Evolutionary conservation across 768 basidiomycete species (phyloP).

Genomic region (Lactifluus rugatus): DNA sequence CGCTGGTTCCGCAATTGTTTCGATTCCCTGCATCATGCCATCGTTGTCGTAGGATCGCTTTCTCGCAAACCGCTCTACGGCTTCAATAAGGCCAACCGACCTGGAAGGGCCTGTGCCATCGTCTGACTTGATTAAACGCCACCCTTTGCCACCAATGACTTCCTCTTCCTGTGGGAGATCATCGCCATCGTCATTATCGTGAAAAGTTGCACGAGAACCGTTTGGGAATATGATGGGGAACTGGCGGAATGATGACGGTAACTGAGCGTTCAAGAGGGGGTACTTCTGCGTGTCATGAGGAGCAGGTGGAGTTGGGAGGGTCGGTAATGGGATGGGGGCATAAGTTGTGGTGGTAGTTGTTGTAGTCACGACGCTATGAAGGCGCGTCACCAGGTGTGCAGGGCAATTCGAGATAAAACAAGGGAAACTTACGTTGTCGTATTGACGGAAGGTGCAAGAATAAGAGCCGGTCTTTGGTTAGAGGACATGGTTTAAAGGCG

Average conservation of each 20-base stretch:
- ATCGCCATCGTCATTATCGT: constrained; percentile 48
- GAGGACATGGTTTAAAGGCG: constrained; percentile 43
- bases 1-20: constrained; percentile 41
- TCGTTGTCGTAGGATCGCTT: constrained; percentile 47
- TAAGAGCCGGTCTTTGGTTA: constrained; percentile 54
- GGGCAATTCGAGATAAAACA: neutral
- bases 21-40: constrained; percentile 67
- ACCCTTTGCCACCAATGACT: constrained; percentile 53
- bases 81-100: constrained; percentile 62
- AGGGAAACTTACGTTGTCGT: constrained; percentile 61
- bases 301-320: constrained; percentile 57
- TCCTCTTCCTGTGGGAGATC: constrained; percentile 68
- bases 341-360: constrained; percentile 86
- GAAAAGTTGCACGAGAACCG: constrained; percentile 71
- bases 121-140: constrained; percentile 66
- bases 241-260: constrained; percentile 62
- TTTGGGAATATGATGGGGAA: constrained; percentile 78
- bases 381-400: neutral
- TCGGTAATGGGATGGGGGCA: constrained; percentile 76
- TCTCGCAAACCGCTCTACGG: constrained; percentile 69
- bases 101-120: constrained; percentile 40
- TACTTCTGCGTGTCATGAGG: constrained; percentile 75
- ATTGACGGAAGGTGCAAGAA: constrained; percentile 73
- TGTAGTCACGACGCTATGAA: constrained; percentile 71
- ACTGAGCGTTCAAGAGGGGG: constrained; percentile 61